Evolutionary conservation across 768 basidiomycete species (phyloP), one percentile per base, ranked within the genome.

Genomic region (Fibroporia radiculosa): DNA sequence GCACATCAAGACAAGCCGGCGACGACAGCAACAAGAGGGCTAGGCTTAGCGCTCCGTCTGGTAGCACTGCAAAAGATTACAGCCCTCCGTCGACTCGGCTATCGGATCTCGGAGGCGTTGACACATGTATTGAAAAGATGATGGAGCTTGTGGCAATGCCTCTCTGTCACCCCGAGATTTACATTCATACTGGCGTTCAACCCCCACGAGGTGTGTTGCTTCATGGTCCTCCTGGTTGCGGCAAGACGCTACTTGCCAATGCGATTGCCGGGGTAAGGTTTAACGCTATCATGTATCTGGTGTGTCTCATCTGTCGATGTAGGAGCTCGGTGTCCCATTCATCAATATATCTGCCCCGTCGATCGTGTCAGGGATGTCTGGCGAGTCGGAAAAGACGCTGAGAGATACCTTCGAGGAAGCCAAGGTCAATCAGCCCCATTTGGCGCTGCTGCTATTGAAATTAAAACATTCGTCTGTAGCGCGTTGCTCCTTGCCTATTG

Each of bases 371-470:
- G 95, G 96, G 1, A 96, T 98, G 92, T 96, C 92, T 0, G 96
- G 96, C 36, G 96, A 99, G 63, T 93, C 91, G 0, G 96, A 99
- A 61, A 98, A 95, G 69, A 93, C 92, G 0, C 67, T 99, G 4
- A 70, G 96, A 33, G 95, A 97, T 57, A 93, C 91, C 0, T 99
- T 99, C 57, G 95, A 96, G 24, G 95, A 98, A 62, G 96, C 96
- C 5, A 93, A 91, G 68, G 92, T 91, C 24, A 4, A 70, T n/a
- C n/a, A n/a, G n/a, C n/a, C n/a, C 24, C 26, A 1, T 32, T 16
- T 27, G 40, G 22, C 48, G 31, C n/a, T 33, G 4, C 6, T 32
- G 29, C 42, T 6, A n/a, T 24, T 14, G 22, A 8, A 39, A 8
- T 39, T 22, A 18, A 23, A 19, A 23, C 38, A 8, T 24, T 39